Base-by-base conservation (phyloP, 139 green algal genomes). In the Tetraselmis striata region DNA sequence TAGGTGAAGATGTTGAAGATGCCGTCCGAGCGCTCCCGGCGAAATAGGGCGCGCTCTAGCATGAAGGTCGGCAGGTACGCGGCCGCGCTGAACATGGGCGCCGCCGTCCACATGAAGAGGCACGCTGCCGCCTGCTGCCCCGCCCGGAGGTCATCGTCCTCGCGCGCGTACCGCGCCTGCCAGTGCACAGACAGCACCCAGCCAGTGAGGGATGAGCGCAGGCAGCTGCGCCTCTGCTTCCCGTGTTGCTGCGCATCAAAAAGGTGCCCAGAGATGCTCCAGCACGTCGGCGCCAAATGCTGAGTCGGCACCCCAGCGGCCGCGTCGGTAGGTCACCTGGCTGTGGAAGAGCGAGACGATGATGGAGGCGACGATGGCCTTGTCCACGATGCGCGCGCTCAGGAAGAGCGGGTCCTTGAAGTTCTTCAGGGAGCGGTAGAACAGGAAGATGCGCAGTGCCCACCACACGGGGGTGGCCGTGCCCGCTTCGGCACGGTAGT, bases 381-480 rank as follows among this genome's bases (percentile, higher is more conserved):
- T 79, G 29, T 79, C 76, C 25, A 77, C n/a, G 74, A 77, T 18
- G 18, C 45, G 45, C 11, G 45, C 45, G 45, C 45, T 67, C 11
- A 67, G 45, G 45, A 86, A 91, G 1, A 80, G 77, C 23, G 78
- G 75, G 77, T 76, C 67, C 31, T 74, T 75, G 83, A 86, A 87
- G 81, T 91, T 91, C 28, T 80, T 81, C 11, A 78, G 25, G n/a
- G 87, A 87, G 29, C 87, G 83, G 85, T 89, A 89, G 45, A 5
- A 18, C 11, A 67, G 5, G 45, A 67, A 67, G 45, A 67, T 67
- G 45, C 5, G 45, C 11, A 67, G 45, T 18, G 45, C 45, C 45
- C 45, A 67, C 45, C 45, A 67, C 11, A 67, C 45, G 45, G 45
- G 45, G 45, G 45, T 67, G 45, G 11, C 18, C 5, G 45, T 67